Base-by-base conservation (phyloP, 331 rosid genomes). In the Telfairia occidentalis region DNA sequence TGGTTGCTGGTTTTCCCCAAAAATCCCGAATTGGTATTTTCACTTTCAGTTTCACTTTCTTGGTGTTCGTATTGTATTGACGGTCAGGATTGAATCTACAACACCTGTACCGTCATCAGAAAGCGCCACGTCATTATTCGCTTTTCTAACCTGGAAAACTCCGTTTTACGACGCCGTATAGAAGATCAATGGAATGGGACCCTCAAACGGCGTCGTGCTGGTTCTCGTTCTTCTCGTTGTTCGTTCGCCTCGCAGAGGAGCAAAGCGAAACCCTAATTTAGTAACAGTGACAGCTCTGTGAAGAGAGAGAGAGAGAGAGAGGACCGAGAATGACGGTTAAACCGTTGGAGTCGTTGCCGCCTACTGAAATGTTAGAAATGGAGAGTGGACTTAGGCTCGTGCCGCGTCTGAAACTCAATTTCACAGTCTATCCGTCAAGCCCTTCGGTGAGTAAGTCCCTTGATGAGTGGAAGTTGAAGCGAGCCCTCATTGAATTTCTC, bases 401-500 rank as follows among this genome's bases (percentile, higher is more conserved):
- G 12, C 97, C 96, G 26, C 97, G 96, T 70, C 53, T 94, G 75
- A 88, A 89, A 81, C 87, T 94, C 45, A 83, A 83, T 73, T 86
- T 91, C 65, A 84, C 91, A 0, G 78, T 94, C 7, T 84, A 76
- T 75, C 92, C 95, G 9, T 76, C 91, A 4, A 80, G 79, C 42
- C 82, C 83, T 30, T 75, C 88, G 0, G 78, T 89, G 66, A 74
- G 87, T 10, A 82, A 80, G 49, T 89, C 92, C 28, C 79, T 91
- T 78, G 96, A 94, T 81, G 96, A 94, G 76, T 94, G 97, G 97
- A 89, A 91, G 82, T 72, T 87, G 61, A 94, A 88, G 66, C 92
- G 83, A 48, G 83, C 98, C 4, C 86, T 91, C n/a, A 83, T 91
- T 43, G 89, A 91, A 57, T 94, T 80, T 76, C 86, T 91, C 55